Base-by-base conservation (phyloP, 352 stramenopile species). In the Pythium coloratum region DNA sequence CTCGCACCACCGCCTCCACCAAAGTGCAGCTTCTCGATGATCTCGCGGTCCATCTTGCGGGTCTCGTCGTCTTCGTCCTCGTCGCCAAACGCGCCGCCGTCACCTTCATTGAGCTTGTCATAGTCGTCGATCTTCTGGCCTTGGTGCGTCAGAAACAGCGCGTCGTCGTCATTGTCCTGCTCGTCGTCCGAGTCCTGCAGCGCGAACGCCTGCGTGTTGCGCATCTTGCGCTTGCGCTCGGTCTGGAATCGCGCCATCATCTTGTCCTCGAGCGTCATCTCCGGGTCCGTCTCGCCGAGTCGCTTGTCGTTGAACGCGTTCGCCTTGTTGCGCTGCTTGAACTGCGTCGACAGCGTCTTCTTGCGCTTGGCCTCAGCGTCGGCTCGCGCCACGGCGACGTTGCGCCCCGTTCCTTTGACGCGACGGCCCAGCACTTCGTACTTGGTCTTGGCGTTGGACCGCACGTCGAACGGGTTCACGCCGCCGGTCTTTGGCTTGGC, bases 171-270 rank as follows among this genome's bases (percentile, higher is more conserved):
- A 18, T 83, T 81, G 30, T 82, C 80, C 32, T 86, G 69, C n/a
- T 92, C 86, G 46, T 84, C 76, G 60, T 95, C 87, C 55, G 80
- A 90, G 69, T 95, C 86, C 54, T 90, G 76, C n/a, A 95, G 75
- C 50, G 81, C 82, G 59, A 93, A 95, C 28, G 80, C 72, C 32
- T 78, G 77, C 18, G 82, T 78, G 51, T 95, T 90, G 69, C 85
- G 86, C 71, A 94, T 67, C 71, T 93, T 91, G 67, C 83, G 82
- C 78, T 96, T 96, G 64, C 88, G 84, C 60, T 96, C 89, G 18
- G 77, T 90, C 73, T 96, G 89, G 75, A 97, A 96, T 51, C 90
- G 87, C 28, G 85, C 78, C 71, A 97, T 94, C 89, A 97, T 96
- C 70, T 96, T 96, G 77, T 97, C 90, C 63, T 97, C 90, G n/a